Base-by-base conservation (phyloP, 305 asterid genomes). In the Euphrasia arctica region DNA sequence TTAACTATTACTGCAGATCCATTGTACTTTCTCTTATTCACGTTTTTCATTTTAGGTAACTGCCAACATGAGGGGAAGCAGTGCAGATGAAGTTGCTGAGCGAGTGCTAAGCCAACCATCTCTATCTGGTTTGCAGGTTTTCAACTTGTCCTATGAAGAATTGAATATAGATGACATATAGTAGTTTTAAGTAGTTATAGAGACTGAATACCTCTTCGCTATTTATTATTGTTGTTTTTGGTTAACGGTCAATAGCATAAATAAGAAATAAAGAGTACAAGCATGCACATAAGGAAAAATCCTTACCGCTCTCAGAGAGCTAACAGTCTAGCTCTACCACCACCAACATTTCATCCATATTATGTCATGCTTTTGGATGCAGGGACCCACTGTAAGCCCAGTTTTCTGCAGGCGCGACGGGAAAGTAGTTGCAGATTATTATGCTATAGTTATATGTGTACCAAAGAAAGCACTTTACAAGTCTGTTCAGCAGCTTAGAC, bases 351-450 rank as follows among this genome's bases (percentile, higher is more conserved):
- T 18, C 22, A 18, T 18, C 22, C 22, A 18, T 18, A 18, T 28
- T 48, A 62, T 60, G 65, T 56, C 54, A 43, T 71, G 57, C 47
- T 69, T 62, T 42, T 70, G 22, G 22, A 13, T 71, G 68, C 76
- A 86, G 96, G 96, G 96, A 70, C 96, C 96, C 64, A 89, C 96
- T 18, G 60, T 89, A 62, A 86, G 92, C 81, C 89, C 95, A 32
- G 96, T 89, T 70, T 86, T 82, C 62, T 69, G 81, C 82, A 83
- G 78, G 72, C 77, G 77, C 9, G 79, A 75, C 14, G 95, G 89
- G 58, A 62, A 43, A 60, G 87, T 80, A 15, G 39, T 67, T 9
- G 74, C 83, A 62, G 87, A 86, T 72, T 84, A 82, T 70, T 89
- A 78, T 78, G 96, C 96, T 48, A 73, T 89, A 56, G 92, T 82